Conservation (phyloP, 768 basidiomycete species). For the Russula brevipes region DNA sequence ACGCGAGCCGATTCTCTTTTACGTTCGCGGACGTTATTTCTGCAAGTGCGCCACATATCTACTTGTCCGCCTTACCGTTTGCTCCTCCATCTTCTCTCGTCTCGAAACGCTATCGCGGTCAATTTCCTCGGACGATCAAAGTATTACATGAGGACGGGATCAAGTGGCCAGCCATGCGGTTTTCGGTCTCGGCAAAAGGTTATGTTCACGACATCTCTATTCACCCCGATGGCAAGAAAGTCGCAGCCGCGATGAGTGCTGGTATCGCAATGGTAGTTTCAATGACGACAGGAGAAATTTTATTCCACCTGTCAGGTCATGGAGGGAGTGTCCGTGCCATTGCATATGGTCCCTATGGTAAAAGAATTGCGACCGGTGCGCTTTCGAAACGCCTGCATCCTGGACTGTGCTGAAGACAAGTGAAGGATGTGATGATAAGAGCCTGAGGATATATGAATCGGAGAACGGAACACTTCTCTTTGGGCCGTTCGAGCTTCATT, state of each 20-base stretch:
- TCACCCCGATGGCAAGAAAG: conserved; percentile 26
- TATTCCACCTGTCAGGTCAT: conserved; percentile 8
- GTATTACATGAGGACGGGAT: neutral
- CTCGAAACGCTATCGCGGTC: conserved; percentile 13
- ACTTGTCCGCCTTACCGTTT: conserved; percentile 19
- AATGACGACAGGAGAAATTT: conserved; percentile 1
- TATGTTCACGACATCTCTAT: conserved; percentile 20
- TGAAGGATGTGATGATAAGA: conserved; percentile 22
- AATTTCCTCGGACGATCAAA: conserved; percentile 12
- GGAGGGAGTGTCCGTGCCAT: neutral
- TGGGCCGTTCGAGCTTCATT: conserved; percentile 25
- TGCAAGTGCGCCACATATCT: conserved; percentile 18
- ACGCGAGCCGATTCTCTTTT: conserved; percentile 22
- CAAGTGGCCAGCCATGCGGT: conserved; percentile 26
- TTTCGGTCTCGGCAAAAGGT: conserved; percentile 13
- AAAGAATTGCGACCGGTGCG: conserved; percentile 21
- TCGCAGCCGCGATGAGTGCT: conserved; percentile 1
- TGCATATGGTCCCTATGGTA: conserved; percentile 8
- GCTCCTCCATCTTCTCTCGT: conserved; percentile 15
- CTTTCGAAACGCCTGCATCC: neutral
- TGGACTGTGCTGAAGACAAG: neutral
- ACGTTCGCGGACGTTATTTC: conserved; percentile 18
- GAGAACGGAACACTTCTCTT: conserved; percentile 24
- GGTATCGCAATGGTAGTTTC: neutral
- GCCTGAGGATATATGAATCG: conserved; percentile 27